Base-by-base conservation (phyloP, 768 basidiomycete genomes). In the Lyophyllum shimeji region DNA sequence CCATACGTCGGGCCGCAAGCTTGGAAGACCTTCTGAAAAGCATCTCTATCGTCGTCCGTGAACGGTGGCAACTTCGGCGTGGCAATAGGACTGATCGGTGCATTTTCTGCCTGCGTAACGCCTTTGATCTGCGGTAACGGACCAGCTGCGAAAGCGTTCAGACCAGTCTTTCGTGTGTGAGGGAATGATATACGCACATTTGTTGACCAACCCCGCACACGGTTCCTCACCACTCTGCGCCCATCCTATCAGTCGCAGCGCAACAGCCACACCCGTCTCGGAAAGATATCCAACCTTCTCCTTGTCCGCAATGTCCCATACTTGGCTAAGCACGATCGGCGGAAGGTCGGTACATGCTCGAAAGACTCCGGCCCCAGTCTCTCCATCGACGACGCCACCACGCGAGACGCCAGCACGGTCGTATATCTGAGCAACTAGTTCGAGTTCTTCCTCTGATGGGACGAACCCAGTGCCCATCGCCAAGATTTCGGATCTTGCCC, bases 231-330 rank as follows among this genome's bases (percentile, higher is more conserved):
- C 84, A 33, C 75, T 74, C 68, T 89, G 89, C 3, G 83, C 81
- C 76, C 84, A 83, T 3, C 84, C 85, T 58, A 89, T 85, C 29
- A 89, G 67, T 51, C 88, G 67, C 47, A 87, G 71, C 13, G 85
- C 85, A 44, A 81, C 72, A 27, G 81, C 82, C 57, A 87, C 77
- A 40, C 81, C 81, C 46, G 81, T 78, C 27, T 74, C 72, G 31
- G 81, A 78, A 31, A 88, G 73, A 63, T 76, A 76, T 0, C 83
- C 84, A 53, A 76, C 81, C 61, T 82, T 81, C 21, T 83, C 80
- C 15, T 76, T 74, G 65, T 87, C 86, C 20, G 83, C 80, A 44
- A 87, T 68, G 8, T 79, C 78, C 87, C 87, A 90, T 57, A 88
- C 79, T 56, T 81, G 76, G 17, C 82, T 78, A 21, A 89, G 74